Evolutionary conservation across 768 basidiomycete species (phyloP).

Genomic region (Amanita brunnescens): DNA sequence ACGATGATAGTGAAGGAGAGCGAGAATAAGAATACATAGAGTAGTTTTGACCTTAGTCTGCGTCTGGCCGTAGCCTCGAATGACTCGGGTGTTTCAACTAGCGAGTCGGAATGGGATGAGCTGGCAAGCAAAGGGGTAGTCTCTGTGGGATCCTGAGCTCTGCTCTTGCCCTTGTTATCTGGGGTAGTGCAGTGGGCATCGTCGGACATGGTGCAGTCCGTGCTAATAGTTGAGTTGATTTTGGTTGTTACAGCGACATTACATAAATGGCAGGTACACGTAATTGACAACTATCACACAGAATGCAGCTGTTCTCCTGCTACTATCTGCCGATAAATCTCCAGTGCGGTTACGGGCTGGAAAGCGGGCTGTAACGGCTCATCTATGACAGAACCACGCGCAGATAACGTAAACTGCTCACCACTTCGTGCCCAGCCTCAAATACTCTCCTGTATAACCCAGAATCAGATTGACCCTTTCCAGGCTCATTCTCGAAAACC

Average conservation of each 20-base stretch:
- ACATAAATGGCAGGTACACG: background rate
- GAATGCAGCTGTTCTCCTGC: slow-evolving; percentile 45
- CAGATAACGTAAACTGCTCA: slow-evolving; percentile 22
- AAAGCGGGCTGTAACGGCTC: slow-evolving; percentile 41
- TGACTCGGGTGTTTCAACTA: slow-evolving; percentile 14
- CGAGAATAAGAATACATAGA: slow-evolving; percentile 48
- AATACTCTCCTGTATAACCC: slow-evolving; percentile 37
- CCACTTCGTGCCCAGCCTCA: slow-evolving; percentile 55
- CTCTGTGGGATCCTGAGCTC: slow-evolving; percentile 40
- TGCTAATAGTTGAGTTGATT: too few species aligned
- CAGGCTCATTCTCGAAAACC: background rate
- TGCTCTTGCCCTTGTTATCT: slow-evolving; percentile 46
- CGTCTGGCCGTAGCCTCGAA: slow-evolving; percentile 19
- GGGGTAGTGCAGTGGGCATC: background rate
- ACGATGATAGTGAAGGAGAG: slow-evolving; percentile 40
- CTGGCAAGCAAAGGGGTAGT: slow-evolving; percentile 43
- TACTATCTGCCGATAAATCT: slow-evolving; percentile 51
- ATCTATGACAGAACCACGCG: background rate
- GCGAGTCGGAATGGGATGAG: slow-evolving; percentile 25
- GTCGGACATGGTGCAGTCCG: background rate
- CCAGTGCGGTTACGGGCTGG: slow-evolving; percentile 47
- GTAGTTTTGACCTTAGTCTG: slow-evolving; percentile 28
- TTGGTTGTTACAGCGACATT: background rate
- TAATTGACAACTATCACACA: too few species aligned
- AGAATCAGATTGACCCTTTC: background rate